A percentile compares a stretch with the other conserved stretches of the same genome.
Evolutionary conservation across 805 yeast genomes (phyloP).

Genomic region (Nematodospora valgi): DNA sequence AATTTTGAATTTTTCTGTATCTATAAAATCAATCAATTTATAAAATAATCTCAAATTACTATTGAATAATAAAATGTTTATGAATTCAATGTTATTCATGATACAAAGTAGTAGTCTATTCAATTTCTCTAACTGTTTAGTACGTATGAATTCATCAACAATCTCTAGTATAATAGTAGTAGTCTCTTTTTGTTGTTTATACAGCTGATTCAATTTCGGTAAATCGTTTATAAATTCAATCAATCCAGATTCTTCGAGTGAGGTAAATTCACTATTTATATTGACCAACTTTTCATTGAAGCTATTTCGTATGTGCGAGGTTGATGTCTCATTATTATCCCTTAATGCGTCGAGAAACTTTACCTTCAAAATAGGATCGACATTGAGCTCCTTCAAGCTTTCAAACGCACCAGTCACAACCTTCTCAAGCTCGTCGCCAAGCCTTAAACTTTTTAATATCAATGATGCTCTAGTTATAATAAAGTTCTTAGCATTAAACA

Average conservation of each 20-base stretch:
- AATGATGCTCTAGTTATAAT: conserved; percentile 27
- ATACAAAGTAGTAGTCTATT: conserved; percentile 51
- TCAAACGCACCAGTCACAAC: conserved; percentile 15
- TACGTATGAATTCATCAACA: conserved; percentile 21
- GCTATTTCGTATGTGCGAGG: conserved; percentile 12
- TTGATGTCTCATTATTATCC: conserved; percentile 10
- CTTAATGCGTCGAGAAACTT: too few species aligned
- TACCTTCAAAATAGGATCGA: too few species aligned
- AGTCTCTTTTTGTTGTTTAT: conserved; percentile 23
- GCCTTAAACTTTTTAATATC: conserved; percentile 18
- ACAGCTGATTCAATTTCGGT: conserved; percentile 19
- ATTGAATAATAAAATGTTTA: conserved; percentile 39
- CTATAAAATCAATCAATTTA: conserved; percentile 52
- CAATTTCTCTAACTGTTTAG: conserved; percentile 29
- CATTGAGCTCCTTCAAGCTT: too few species aligned
- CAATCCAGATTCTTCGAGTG: conserved; percentile 38
- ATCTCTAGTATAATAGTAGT: conserved; percentile 15
- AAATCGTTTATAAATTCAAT: conserved; percentile 23
- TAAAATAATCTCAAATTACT: conserved; percentile 31
- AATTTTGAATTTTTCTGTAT: conserved; percentile 31
- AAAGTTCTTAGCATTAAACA: conserved; percentile 35
- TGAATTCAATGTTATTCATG: conserved; percentile 36
- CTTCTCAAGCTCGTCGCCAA: conserved; percentile 12
- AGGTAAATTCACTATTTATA: conserved; percentile 36
- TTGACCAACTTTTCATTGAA: conserved; percentile 30